Evolutionary conservation across 2,329 filamentous ascomycete genomes (phyloP).

Genomic region (Penicillium sp.): DNA sequence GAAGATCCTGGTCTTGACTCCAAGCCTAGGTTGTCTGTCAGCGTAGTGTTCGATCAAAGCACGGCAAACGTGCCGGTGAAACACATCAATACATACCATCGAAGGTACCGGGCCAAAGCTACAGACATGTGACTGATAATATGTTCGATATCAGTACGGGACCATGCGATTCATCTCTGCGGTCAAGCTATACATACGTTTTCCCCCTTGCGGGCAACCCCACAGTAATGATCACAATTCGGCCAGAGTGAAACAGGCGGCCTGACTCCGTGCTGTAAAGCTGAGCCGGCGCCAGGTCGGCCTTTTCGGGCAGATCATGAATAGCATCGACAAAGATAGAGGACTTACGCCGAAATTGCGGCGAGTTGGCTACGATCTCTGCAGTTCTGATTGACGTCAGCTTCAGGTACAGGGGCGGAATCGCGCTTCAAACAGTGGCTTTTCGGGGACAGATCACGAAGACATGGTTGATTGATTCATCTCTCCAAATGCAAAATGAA

Average conservation of each 20-base stretch:
- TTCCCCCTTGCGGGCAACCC: slow-evolving; percentile 93
- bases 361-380: slow-evolving; percentile 86
- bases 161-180: background rate
- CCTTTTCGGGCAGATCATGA: slow-evolving; percentile 82
- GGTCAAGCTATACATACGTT: slow-evolving; percentile 61
- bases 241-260: slow-evolving; percentile 90
- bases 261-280: slow-evolving; percentile 98
- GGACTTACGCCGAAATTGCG: slow-evolving; percentile 84
- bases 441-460: background rate
- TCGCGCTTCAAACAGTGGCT: background rate
- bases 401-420: slow-evolving; percentile 10
- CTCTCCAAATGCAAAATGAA: background rate
- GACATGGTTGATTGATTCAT: background rate
- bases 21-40: slow-evolving; percentile 61
- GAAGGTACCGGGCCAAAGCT: slow-evolving; percentile 86
- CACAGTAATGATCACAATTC: slow-evolving; percentile 96
- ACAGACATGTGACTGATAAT: slow-evolving; percentile 79
- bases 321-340: slow-evolving; percentile 97
- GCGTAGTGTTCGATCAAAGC: background rate
- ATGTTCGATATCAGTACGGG: slow-evolving; percentile 5
- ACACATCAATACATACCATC: slow-evolving; percentile 61
- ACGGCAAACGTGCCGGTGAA: background rate
- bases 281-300: slow-evolving; percentile 87
- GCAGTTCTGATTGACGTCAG: slow-evolving; percentile 63
- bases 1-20: slow-evolving; percentile 97